A percentile compares a stretch with the other conserved stretches of the same genome.
phyloP scores from a whole-genome alignment of 345 rosid species.

The Eucalyptus sp. region DNA sequence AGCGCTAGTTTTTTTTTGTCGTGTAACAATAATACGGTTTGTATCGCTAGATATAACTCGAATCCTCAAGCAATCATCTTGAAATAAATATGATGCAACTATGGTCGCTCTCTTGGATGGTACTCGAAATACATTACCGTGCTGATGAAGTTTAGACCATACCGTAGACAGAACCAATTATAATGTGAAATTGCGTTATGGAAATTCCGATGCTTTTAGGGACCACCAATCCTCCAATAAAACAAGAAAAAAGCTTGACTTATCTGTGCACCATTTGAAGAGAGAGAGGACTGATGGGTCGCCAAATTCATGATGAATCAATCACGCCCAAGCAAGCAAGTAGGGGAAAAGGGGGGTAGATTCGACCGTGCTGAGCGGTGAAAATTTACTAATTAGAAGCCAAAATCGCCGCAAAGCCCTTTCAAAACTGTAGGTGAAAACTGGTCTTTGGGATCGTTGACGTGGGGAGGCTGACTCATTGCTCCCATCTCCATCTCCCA shows the following conservation, averaged over 20 bases:
- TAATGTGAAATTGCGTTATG: background rate
- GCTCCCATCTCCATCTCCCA: background rate
- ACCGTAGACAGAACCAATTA: background rate
- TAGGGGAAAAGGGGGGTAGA: background rate
- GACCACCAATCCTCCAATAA: background rate
- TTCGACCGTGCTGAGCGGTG: background rate
- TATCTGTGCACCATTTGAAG: background rate
- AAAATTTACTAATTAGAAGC: background rate
- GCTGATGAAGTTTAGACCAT: background rate
- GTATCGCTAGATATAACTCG: rapidly evolving
- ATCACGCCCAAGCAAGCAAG: background rate
- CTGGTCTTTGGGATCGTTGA: background rate
- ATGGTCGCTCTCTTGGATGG: background rate
- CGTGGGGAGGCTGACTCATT: background rate
- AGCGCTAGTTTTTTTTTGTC: background rate
- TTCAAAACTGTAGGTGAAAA: background rate
- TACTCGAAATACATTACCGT: background rate
- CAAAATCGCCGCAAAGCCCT: background rate
- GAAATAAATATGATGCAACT: background rate
- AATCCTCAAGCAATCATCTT: background rate
- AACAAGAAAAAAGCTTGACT: background rate
- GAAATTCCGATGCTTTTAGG: background rate
- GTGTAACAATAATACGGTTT: background rate
- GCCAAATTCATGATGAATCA: background rate
- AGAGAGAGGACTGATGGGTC: background rate